Percentiles rank a stretch among this genome's conserved stretches.
Evolutionary conservation across 768 basidiomycete species (phyloP).

Genomic region (Pleurotus pulmonarius): DNA sequence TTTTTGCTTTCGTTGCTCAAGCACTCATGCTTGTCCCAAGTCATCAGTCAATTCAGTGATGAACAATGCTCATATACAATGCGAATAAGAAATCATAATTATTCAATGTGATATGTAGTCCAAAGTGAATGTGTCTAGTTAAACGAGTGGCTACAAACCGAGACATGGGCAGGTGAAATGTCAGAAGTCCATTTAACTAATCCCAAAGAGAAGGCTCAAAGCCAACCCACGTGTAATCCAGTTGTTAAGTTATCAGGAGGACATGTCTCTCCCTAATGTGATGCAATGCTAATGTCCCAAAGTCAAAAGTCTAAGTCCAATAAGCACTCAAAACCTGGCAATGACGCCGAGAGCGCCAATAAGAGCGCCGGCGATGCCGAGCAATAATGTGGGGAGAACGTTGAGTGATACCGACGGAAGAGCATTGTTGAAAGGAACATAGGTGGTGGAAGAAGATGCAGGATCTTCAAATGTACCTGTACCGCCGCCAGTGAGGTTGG

Average conservation of each 20-base stretch:
- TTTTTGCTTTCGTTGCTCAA: no score
- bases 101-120: no score
- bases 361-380: slow-evolving; percentile 13
- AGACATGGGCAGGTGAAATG: background rate
- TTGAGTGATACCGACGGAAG: slow-evolving; percentile 9
- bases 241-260: background rate
- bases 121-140: no score
- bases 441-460: slow-evolving; percentile 27
- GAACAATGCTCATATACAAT: no score
- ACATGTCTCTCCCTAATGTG: no score
- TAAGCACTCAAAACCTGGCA: background rate
- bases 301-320: background rate
- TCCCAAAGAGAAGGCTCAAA: background rate
- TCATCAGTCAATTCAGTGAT: no score
- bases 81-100: no score
- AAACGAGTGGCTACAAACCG: background rate
- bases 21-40: no score
- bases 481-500: slow-evolving; percentile 64
- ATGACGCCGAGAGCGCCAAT: slow-evolving; percentile 13
- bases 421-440: slow-evolving; percentile 45
- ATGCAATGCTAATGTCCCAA: background rate
- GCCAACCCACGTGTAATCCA: background rate
- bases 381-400: slow-evolving; percentile 12
- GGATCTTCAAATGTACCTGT: slow-evolving; percentile 25
- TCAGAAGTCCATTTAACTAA: background rate